Conservation (phyloP, 257 asterid genomes). For the Apocynum venetum region DNA sequence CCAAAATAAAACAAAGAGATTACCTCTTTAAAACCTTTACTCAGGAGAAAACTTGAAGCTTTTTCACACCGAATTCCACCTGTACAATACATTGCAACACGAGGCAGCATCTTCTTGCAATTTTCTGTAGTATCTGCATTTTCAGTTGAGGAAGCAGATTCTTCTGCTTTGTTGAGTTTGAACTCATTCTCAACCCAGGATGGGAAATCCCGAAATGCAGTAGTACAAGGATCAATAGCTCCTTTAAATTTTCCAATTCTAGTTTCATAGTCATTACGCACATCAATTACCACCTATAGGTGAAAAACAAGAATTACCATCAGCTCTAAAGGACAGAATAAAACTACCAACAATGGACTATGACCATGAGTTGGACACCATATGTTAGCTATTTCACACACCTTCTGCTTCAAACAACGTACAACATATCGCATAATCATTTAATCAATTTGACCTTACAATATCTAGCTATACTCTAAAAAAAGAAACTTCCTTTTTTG, state of each 20-base stretch:
- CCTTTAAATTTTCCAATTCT: slow-evolving; percentile 91
- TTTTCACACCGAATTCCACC: slow-evolving; percentile 99
- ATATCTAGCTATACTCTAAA: background rate
- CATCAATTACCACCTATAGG: slow-evolving; percentile 85
- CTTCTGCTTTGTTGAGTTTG: slow-evolving; percentile 33
- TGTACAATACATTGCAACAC: slow-evolving; percentile 98
- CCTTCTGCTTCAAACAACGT: background rate
- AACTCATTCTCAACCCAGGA: slow-evolving; percentile 74
- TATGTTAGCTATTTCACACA: background rate
- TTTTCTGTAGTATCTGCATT: slow-evolving; percentile 30
- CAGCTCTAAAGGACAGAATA: background rate
- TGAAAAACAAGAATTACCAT: background rate
- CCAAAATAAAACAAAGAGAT: background rate
- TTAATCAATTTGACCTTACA: background rate
- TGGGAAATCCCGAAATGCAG: slow-evolving; percentile 89
- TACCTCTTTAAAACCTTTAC: slow-evolving; percentile 92
- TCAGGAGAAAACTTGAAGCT: slow-evolving; percentile 89
- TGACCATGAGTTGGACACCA: background rate
- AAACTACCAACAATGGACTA: background rate
- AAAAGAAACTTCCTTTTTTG: background rate
- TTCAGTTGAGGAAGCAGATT: slow-evolving; percentile 29
- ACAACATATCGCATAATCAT: background rate
- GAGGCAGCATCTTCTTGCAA: slow-evolving; percentile 52
- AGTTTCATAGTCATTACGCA: slow-evolving; percentile 92
- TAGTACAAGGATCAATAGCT: slow-evolving; percentile 94